Conservation (phyloP, 192 early-diverging fungal genomes). For the Backusella luteola region DNA sequence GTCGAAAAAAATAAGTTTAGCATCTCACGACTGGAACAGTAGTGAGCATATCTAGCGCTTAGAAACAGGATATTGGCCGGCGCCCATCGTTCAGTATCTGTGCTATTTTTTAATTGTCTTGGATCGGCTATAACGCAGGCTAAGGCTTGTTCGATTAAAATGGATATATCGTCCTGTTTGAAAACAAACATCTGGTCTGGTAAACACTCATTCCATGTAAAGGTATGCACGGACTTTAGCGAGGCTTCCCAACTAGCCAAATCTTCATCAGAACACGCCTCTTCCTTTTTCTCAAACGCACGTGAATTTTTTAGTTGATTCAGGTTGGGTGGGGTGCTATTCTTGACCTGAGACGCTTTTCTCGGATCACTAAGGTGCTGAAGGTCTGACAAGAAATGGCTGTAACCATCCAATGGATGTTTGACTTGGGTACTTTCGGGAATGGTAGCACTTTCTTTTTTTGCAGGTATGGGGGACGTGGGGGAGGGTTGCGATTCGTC, state of each 20-base stretch:
- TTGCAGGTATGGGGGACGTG: constrained; percentile 1
- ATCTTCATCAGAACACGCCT: neutral
- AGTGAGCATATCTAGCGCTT: constrained; percentile 83
- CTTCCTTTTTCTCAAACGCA: neutral
- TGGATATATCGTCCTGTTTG: constrained; percentile 61
- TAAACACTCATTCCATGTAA: constrained; percentile 80
- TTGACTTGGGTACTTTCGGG: constrained; percentile 1
- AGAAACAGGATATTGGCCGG: constrained; percentile 88
- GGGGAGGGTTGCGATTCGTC: neutral
- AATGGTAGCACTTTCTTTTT: neutral
- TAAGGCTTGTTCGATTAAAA: constrained; percentile 70
- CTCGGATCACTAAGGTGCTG: constrained; percentile 17
- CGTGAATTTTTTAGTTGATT: neutral
- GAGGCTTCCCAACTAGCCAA: constrained; percentile 4
- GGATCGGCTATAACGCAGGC: constrained; percentile 53
- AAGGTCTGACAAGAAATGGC: constrained; percentile 10
- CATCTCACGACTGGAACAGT: constrained; percentile 71
- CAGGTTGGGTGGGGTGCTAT: constrained; percentile 1
- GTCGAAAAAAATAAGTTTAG: constrained; percentile 65
- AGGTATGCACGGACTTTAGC: constrained; percentile 33
- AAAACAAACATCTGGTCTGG: constrained; percentile 96
- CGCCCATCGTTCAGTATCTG: constrained; percentile 57
- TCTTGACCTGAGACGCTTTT: constrained; percentile 44
- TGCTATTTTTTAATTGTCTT: constrained; percentile 54
- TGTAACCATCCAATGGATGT: constrained; percentile 22